A percentile compares a stretch with the other conserved stretches of the same genome.
These are phyloP conservation scores for Ogataea methanolica DNA, from an alignment of 805 yeast genomes.

Conservation along the genomic window DNA sequence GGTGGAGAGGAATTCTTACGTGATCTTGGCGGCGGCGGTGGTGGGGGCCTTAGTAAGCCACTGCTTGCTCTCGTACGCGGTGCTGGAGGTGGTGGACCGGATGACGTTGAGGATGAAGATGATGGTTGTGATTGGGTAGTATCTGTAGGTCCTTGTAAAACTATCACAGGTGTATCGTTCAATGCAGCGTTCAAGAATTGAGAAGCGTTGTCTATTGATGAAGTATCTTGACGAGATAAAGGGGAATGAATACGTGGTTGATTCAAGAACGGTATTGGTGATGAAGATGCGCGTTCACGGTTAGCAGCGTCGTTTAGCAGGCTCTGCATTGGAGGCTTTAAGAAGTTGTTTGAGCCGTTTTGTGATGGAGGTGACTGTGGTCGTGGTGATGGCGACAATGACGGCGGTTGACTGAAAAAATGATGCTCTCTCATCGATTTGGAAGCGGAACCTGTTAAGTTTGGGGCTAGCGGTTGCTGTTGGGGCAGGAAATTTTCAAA, in stretches of 20 bases:
- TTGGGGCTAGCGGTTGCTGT: constrained; percentile 40
- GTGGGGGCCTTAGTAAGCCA: constrained; percentile 20
- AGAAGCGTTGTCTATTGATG: constrained; percentile 15
- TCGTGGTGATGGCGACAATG: background rate
- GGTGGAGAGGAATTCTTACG: constrained; percentile 24
- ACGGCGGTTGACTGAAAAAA: constrained; percentile 10
- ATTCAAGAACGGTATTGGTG: constrained; percentile 11
- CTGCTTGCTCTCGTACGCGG: constrained; percentile 20
- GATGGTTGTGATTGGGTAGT: background rate
- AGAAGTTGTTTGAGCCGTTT: constrained; percentile 1
- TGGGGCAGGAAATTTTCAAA: background rate
- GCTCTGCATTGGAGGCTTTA: constrained; percentile 12
- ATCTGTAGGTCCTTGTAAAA: constrained; percentile 1
- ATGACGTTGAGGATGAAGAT: background rate
- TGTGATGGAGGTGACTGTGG: constrained; percentile 1
- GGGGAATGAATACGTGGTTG: constrained; percentile 22
- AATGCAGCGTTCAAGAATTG: constrained; percentile 21
- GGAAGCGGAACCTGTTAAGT: constrained; percentile 53
- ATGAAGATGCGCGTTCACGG: constrained; percentile 22
- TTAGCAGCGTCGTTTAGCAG: constrained; percentile 3
- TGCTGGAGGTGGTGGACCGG: constrained; percentile 25
- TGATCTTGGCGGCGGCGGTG: constrained; percentile 29
- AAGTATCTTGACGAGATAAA: constrained; percentile 10
- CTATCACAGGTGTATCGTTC: constrained; percentile 8
- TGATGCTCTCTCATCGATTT: constrained; percentile 35